These are phyloP conservation scores for Goniomonas avonlea DNA, from an alignment of 78 protist species.

Conservation along the genomic window DNA sequence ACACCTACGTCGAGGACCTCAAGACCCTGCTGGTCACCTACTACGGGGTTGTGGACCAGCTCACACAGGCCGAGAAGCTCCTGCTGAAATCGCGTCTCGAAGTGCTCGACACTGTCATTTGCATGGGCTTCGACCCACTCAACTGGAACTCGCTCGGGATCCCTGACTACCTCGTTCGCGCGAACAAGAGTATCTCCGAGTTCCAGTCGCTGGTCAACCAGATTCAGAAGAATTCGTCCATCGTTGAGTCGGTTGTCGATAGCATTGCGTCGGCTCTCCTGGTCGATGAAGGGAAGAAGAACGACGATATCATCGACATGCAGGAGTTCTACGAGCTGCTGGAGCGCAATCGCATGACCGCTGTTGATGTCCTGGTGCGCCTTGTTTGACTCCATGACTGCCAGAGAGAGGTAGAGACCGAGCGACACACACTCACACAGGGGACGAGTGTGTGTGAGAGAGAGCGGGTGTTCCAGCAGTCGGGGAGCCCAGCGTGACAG, in stretches of 20 bases:
- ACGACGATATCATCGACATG: slow-evolving; percentile 18
- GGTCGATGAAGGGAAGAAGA: not conserved
- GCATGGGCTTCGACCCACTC: slow-evolving; percentile 50
- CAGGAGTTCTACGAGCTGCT: slow-evolving; percentile 25
- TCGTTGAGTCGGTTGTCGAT: slow-evolving; percentile 32
- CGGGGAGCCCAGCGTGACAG: no score
- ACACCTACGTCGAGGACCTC: slow-evolving; percentile 38
- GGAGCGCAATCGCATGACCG: slow-evolving; percentile 6
- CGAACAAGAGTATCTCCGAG: slow-evolving; percentile 35
- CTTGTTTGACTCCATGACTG: no score
- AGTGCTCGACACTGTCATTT: slow-evolving; percentile 30
- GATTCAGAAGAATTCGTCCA: slow-evolving; percentile 51
- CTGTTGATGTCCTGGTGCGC: slow-evolving; percentile 22
- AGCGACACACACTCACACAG: no score
- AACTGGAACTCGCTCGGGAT: slow-evolving; percentile 83
- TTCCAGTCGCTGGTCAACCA: slow-evolving; percentile 39
- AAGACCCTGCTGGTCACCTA: slow-evolving; percentile 35
- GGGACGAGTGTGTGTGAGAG: no score
- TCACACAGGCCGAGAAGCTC: slow-evolving; percentile 36
- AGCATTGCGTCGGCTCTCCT: slow-evolving; percentile 25
- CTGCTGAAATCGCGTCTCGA: slow-evolving; percentile 25
- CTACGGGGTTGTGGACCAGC: slow-evolving; percentile 2
- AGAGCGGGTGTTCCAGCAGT: no score
- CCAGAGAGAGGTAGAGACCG: not conserved
- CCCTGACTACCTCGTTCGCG: slow-evolving; percentile 31